Percentiles rank a stretch among this genome's conserved stretches.
Conservation (phyloP, 768 basidiomycete species). For the Boletus reticuloceps region DNA sequence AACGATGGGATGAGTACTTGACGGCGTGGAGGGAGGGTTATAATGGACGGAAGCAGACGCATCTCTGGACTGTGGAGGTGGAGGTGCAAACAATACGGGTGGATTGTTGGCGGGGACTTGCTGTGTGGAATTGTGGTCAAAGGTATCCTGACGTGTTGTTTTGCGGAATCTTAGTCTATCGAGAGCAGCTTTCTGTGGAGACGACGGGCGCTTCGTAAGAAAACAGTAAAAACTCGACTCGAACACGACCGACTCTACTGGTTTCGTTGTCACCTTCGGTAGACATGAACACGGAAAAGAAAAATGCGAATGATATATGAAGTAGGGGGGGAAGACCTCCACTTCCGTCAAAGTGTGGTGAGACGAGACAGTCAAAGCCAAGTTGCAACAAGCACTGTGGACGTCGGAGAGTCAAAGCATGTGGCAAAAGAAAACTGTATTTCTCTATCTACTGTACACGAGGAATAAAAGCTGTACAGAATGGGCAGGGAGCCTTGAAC, state of each 20-base stretch:
- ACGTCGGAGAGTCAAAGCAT: conserved; percentile 58
- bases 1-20: conserved; percentile 48
- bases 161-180: conserved; percentile 50
- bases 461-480: conserved; percentile 23
- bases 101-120: conserved; percentile 66
- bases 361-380: conserved; percentile 23
- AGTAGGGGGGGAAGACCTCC: conserved; percentile 7
- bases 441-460: conserved; percentile 35
- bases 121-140: conserved; percentile 37
- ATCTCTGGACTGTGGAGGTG: conserved; percentile 72
- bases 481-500: conserved; percentile 1
- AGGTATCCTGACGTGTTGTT: conserved; percentile 32
- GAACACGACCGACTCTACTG: conserved; percentile 47
- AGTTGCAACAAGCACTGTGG: conserved; percentile 33
- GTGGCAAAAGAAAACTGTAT: conserved; percentile 41
- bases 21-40: conserved; percentile 48
- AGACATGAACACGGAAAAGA: conserved; percentile 42
- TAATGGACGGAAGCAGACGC: conserved; percentile 64
- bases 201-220: conserved; percentile 34
- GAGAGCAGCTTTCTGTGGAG: conserved; percentile 40
- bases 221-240: conserved; percentile 28
- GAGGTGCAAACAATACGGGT: conserved; percentile 33
- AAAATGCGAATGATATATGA: conserved; percentile 14
- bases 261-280: conserved; percentile 43
- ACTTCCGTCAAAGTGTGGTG: conserved; percentile 22